Conservation (phyloP, 768 basidiomycete genomes). For the Symmetrospora coprosmae region DNA sequence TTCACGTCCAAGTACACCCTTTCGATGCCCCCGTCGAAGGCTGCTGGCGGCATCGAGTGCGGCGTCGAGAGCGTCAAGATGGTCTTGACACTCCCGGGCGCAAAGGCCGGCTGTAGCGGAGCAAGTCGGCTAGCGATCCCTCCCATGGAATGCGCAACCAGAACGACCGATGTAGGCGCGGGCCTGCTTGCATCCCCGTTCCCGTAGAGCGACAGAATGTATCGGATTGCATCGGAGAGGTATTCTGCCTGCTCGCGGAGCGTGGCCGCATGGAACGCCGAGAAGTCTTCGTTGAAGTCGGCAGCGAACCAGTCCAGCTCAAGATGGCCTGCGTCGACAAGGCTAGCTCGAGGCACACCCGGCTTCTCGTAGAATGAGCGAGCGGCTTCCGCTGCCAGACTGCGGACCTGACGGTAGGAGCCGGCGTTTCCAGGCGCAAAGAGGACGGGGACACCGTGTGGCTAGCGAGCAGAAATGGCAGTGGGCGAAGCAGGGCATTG, state of each 20-base stretch:
- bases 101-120: constrained; percentile 46
- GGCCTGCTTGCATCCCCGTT: constrained; percentile 22
- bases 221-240: constrained; percentile 53
- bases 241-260: constrained; percentile 68
- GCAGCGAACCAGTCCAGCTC: constrained; percentile 75
- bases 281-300: constrained; percentile 94
- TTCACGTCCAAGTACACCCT: constrained; percentile 47
- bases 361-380: constrained; percentile 63
- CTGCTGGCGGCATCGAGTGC: constrained; percentile 69
- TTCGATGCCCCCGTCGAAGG: constrained; percentile 69
- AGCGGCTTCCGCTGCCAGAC: constrained; percentile 79
- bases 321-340: constrained; percentile 35
- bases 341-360: not conserved
- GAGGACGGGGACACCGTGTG: constrained; percentile 62
- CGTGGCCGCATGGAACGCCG: constrained; percentile 83
- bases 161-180: constrained; percentile 48
- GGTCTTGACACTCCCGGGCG: constrained; percentile 44
- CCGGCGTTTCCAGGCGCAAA: constrained; percentile 98
- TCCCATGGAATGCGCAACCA: constrained; percentile 96
- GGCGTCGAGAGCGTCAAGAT: constrained; percentile 96
- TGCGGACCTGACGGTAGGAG: constrained; percentile 80
- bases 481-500: no score
- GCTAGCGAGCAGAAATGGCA: constrained; percentile 24
- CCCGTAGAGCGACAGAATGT: constrained; percentile 66
- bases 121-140: constrained; percentile 75